Evolutionary conservation across 1,139 yeast genomes (phyloP), one percentile per base, ranked within the genome.

Genomic region (Yamadazyma kanchanaburiensis): DNA sequence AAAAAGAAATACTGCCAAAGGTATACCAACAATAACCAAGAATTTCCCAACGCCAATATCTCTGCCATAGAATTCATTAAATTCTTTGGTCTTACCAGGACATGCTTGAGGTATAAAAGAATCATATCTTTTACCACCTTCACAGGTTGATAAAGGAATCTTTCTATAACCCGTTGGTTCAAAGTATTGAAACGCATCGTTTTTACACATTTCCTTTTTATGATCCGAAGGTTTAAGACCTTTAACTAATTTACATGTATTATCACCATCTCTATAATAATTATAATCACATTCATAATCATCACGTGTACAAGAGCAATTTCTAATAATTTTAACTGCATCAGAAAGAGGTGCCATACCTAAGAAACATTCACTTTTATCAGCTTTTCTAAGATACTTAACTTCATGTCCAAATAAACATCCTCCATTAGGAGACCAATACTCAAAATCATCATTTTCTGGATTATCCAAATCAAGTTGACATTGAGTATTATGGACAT

Each of bases 271-370:
- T 39, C 82, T 74, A 37, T 57, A 75, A 53, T 66, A 89, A 57
- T 89, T 89, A 62, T 77, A 86, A 52, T 91, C 98, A 70, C 99
- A 91, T 58, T 91, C 99, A 49, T 68, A 94, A 56, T 91, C 99
- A 34, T 76, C 72, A 55, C 96, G 74, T 0, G 94, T 73, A 61
- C 99, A 91, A 2, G 82, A 51, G 59, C 99, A 91, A 53, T 85
- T 80, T 42, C 75, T 68, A 11, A 71, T 58, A 12, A 75, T 62
- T 43, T 70, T 71, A 51, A 69, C 74, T 0, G 85, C 88, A 30
- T 75, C 69, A n/a, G 64, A 56, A 32, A 85, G 59, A 21, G 88
- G 85, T 1, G 84, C 82, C 45, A 70, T 73, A 11, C 96, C 96
- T 45, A 91, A 77, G 49, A 76, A 88, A 58, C 98, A 91, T 39